A percentile compares a stretch with the other conserved stretches of the same genome.
phyloP scores from a whole-genome alignment of 371 early-diverging fungal genomes.

The Lichtheimia ramosa region DNA sequence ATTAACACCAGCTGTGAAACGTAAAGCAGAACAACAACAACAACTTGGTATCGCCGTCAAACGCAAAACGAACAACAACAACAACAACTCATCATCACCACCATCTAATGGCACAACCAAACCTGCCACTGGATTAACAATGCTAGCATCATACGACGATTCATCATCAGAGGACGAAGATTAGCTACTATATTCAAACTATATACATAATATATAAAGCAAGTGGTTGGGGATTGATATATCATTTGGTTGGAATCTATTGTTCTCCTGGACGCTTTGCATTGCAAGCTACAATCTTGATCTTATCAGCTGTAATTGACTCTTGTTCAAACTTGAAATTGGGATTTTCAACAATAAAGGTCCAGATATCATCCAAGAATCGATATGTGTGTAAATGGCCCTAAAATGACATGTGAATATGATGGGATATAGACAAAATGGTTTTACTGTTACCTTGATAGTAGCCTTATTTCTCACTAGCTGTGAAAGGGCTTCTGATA shows the following conservation, averaged over 20 bases:
- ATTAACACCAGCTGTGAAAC: constrained; percentile 10
- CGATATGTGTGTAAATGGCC: constrained; percentile 89
- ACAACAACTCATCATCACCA: constrained; percentile 4
- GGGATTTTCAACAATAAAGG: constrained; percentile 88
- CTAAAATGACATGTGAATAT: constrained; percentile 29
- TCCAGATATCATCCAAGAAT: constrained; percentile 97
- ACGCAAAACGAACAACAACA: constrained; percentile 30
- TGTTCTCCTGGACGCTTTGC: constrained; percentile 73
- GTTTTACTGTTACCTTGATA: constrained; percentile 29
- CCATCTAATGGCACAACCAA: background rate
- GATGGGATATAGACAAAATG: background rate
- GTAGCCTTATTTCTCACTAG: constrained; percentile 47
- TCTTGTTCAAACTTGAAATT: constrained; percentile 87
- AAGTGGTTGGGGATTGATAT: background rate
- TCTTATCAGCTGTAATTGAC: constrained; percentile 75
- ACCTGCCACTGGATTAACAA: constrained; percentile 20
- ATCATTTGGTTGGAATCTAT: constrained; percentile 11
- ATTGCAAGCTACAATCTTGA: constrained; percentile 92
- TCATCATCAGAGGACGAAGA: constrained; percentile 20
- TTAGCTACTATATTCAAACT: background rate
- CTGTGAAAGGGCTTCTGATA: constrained; percentile 44
- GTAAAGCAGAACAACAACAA: constrained; percentile 14
- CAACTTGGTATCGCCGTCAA: constrained; percentile 25
- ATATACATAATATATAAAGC: background rate
- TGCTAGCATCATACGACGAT: constrained; percentile 35